Conservation (phyloP, 2,329 filamentous ascomycete genomes). For the Chaetomiaceae sp. region DNA sequence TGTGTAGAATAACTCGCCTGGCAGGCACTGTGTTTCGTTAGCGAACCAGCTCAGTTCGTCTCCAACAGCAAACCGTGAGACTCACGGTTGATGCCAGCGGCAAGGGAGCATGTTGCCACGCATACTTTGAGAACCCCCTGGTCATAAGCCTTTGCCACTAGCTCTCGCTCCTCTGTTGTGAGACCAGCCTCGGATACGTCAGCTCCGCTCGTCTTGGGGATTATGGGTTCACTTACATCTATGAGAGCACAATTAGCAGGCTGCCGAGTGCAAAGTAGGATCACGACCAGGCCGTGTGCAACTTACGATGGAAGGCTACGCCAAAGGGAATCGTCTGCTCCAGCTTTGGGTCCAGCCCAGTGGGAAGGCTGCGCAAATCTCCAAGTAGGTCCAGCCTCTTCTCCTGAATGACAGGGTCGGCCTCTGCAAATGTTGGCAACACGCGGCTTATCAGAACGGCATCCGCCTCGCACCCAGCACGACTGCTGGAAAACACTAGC, state of each 20-base stretch:
- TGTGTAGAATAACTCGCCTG: constrained; percentile 69
- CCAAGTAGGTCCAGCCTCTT: constrained; percentile 60
- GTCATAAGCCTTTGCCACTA: constrained; percentile 69
- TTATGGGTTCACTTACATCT: too few species aligned
- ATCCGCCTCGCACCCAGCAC: constrained; percentile 62
- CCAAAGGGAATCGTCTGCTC: constrained; percentile 61
- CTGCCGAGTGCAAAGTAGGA: too few species aligned
- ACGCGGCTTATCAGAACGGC: constrained; percentile 64
- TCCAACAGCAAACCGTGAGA: not conserved
- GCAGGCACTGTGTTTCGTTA: constrained; percentile 47
- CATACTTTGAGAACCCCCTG: constrained; percentile 63
- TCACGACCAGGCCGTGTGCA: too few species aligned
- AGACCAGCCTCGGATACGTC: constrained; percentile 53
- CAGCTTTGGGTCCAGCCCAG: constrained; percentile 62
- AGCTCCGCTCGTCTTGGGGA: too few species aligned
- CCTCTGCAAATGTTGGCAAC: constrained; percentile 49
- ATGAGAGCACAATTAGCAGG: too few species aligned
- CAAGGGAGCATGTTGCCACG: constrained; percentile 72
- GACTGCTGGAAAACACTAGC: constrained; percentile 69
- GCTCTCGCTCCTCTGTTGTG: constrained; percentile 69
- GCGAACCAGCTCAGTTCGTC: not conserved
- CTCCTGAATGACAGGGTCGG: constrained; percentile 48
- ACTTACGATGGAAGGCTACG: constrained; percentile 69
- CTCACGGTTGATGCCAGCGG: constrained; percentile 70
- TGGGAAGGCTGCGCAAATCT: constrained; percentile 61